Conservation (phyloP, 805 yeast species). For the Starmerella ratchasimensis region DNA sequence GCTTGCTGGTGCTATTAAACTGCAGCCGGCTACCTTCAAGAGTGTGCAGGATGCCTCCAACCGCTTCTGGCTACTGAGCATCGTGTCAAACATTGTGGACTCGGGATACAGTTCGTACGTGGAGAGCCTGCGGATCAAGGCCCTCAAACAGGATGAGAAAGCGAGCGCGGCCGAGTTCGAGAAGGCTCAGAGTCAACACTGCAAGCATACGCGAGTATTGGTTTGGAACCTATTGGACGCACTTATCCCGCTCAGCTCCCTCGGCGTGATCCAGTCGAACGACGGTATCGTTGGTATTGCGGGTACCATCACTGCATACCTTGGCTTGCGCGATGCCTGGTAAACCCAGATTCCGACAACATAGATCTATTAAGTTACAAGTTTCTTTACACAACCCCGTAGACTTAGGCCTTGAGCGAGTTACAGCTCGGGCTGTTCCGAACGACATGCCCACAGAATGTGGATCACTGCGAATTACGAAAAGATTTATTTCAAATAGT, state of each 20-base stretch:
- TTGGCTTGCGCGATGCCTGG: conserved; percentile 41
- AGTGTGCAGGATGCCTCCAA: conserved; percentile 11
- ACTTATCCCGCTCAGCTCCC: conserved; percentile 58
- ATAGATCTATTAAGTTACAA: background rate
- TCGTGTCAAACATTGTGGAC: conserved; percentile 47
- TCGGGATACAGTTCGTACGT: conserved; percentile 43
- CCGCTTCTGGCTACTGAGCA: conserved; percentile 60
- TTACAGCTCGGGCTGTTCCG: too few relatives aligned
- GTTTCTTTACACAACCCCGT: too few relatives aligned
- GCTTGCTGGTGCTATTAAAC: conserved; percentile 26
- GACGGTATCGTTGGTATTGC: conserved; percentile 77
- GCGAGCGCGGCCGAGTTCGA: conserved; percentile 34
- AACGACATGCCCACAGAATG: too few relatives aligned
- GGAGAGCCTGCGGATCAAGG: conserved; percentile 27
- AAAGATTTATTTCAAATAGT: too few relatives aligned
- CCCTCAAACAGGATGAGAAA: conserved; percentile 18
- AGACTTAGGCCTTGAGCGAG: too few relatives aligned
- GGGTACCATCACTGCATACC: conserved; percentile 65
- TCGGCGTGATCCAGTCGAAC: conserved; percentile 44
- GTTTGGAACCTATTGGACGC: conserved; percentile 66
- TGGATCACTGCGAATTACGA: too few relatives aligned
- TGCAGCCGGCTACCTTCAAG: conserved; percentile 17
- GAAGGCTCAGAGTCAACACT: conserved; percentile 19
- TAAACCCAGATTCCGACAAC: background rate
- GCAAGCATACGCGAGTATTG: conserved; percentile 28